Conservation (phyloP, 805 yeast species). For the Wickerhamiella allomyrinae region DNA sequence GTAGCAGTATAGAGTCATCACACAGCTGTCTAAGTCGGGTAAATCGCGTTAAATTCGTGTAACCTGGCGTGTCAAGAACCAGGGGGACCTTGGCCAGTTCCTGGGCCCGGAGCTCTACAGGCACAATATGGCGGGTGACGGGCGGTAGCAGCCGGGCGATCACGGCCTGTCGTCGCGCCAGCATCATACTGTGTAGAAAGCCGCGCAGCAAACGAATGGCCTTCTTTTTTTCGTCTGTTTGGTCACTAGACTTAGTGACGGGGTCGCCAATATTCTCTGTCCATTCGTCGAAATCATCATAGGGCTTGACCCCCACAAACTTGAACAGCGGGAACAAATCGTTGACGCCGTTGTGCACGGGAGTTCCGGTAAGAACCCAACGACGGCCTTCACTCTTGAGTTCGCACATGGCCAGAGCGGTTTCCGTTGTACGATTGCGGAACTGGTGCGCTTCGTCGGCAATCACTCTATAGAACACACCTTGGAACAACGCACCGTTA, state of each 20-base stretch:
- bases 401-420: constrained; percentile 33
- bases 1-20: constrained; percentile 6
- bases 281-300: constrained; percentile 17
- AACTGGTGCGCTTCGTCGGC: constrained; percentile 55
- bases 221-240: background rate
- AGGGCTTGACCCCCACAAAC: constrained; percentile 26
- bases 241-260: constrained; percentile 10
- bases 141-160: constrained; percentile 17
- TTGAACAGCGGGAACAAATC: constrained; percentile 39
- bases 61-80: too few species aligned
- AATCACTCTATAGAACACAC: constrained; percentile 39
- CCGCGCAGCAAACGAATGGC: constrained; percentile 19
- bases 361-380: constrained; percentile 55
- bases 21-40: constrained; percentile 14
- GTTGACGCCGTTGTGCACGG: constrained; percentile 41
- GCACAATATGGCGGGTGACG: constrained; percentile 1
- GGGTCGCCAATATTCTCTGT: constrained; percentile 18
- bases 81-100: constrained; percentile 1
- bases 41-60: too few species aligned
- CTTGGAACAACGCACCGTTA: constrained; percentile 19
- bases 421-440: constrained; percentile 35
- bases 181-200: constrained; percentile 26
- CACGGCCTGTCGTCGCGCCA: constrained; percentile 33
- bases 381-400: constrained; percentile 30
- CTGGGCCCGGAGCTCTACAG: constrained; percentile 2